Evolutionary conservation across 257 asterid genomes (phyloP), one percentile per base, ranked within the genome.

Genomic region (Nicotiana benthamiana): DNA sequence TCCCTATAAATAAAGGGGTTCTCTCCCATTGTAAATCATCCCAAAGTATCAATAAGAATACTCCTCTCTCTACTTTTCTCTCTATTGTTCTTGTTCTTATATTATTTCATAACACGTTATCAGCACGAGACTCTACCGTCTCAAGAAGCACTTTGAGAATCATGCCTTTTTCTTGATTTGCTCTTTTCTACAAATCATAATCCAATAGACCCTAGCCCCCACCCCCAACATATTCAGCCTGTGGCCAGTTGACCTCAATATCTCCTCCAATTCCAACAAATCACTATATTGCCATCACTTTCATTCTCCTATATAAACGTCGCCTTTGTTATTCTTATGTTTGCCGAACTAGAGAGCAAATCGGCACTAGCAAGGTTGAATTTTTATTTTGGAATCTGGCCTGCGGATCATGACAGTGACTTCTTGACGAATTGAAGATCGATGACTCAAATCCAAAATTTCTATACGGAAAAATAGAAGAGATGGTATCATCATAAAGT

Each of bases 281-380:
- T 86, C 46, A 82, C 94, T 3, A 0, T 1, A 1, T 20, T 80
- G 81, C 97, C 95, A 86, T 70, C 84, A 6, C 16, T 6, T 43
- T 79, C 12, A 27, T 26, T 20, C 70, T 32, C 64, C 92, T 91
- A 90, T 94, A 92, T 89, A 91, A 91, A 1, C 86, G 67, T 54
- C 75, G 70, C 88, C 86, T 86, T 85, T 67, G 75, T 62, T 79
- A 1, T 51, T 0, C 74, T 76, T 75, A 78, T 83, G 97, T 93
- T 94, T 94, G 98, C 92, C 95, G 79, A 91, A 92, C 78, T 90
- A 74, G 84, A 82, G 82, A 86, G 83, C 90, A 89, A 85, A 86
- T 75, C 85, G 84, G 87, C 87, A 53, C 86, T 83, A 65, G 27
- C n/a, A 70, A 66, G 76, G 79, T 48, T 74, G 51, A 22, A 26